Base-by-base conservation (phyloP, 129 eudicot genomes). In the Saposhnikovia divaricata region DNA sequence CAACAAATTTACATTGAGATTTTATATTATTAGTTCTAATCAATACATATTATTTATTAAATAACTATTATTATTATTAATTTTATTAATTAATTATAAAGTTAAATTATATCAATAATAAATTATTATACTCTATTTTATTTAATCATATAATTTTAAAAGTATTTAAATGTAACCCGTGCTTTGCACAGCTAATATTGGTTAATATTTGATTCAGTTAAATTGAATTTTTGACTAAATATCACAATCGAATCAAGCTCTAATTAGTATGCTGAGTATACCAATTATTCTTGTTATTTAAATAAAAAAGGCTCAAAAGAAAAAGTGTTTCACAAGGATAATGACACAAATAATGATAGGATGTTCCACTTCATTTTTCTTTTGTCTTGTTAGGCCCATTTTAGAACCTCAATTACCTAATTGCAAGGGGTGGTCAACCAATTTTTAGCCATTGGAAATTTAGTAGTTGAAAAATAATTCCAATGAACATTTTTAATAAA, bases 251-350 rank as follows among this genome's bases (percentile, higher is more conserved):
- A n/a, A 59, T n/a, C 12, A 47, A 76, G 10, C 45, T 31, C 34
- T 25, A 61, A 61, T 6, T 61, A 61, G 37, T n/a, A 9, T 59
- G 12, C 14, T 31, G 5, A 74, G 57, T 2, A 34, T 21, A 18
- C 9, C 27, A 48, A 46, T 16, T 28, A 28, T 18, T 76, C 79
- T 47, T 76, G 50, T 76, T n/a, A 76, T 76, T 68, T 40, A 27
- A 48, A 45, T 5, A n/a, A 61, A 61, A 39, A 61, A 50, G 25
- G 46, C 40, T 14, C 2, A 8, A 50, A 45, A 75, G 44, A 16
- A 47, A 75, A 75, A 47, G 79, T 25, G 34, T n/a, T 25, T 61
- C 69, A n/a, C 69, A 74, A 16, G 79, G 79, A 76, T 76, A 76
- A 50, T 23, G 39, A 46, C 79, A 72, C 13, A 43, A 72, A 42